A percentile compares a stretch with the other conserved stretches of the same genome.
Evolutionary conservation across 208 protist genomes (phyloP).

Genomic region (Wallacemonas rigidus): DNA sequence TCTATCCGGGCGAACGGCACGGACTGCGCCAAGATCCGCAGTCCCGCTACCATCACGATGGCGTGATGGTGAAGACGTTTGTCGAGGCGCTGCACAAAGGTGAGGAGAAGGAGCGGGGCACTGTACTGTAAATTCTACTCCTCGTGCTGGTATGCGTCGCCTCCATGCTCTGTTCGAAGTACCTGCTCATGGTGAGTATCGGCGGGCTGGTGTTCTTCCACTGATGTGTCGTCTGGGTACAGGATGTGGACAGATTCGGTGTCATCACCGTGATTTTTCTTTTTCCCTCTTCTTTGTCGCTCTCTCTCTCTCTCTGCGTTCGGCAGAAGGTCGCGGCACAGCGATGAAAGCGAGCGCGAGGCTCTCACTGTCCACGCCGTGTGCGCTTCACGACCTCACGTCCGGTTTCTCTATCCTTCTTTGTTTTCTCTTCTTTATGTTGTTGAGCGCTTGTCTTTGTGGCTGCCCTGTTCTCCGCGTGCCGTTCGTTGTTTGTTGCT

Average conservation of each 20-base stretch:
- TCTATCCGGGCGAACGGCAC: slow-evolving; percentile 91
- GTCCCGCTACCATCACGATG: slow-evolving; percentile 77
- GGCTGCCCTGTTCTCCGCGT: no score
- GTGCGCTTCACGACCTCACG: no score
- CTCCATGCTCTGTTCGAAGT: slow-evolving; percentile 21
- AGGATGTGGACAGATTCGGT: neutral
- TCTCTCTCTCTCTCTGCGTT: slow-evolving; percentile 13
- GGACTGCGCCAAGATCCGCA: slow-evolving; percentile 70
- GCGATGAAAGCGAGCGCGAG: no score
- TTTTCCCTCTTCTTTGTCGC: slow-evolving; percentile 25
- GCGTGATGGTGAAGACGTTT: slow-evolving; percentile 69
- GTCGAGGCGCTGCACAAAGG: slow-evolving; percentile 45
- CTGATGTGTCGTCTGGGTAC: neutral
- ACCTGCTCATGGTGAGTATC: slow-evolving; percentile 20
- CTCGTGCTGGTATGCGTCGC: neutral
- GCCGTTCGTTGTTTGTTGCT: no score
- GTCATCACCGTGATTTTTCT: neutral
- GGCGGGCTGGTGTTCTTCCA: slow-evolving; percentile 11
- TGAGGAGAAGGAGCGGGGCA: slow-evolving; percentile 9
- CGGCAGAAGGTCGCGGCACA: no score
- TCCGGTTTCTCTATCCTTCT: no score
- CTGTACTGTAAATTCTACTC: slow-evolving; percentile 6
- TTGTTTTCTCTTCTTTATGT: no score
- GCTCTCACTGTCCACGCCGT: no score
- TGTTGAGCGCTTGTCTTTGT: no score